Conservation (phyloP, 495 filamentous ascomycete genomes). For the Hamigera avellanea region DNA sequence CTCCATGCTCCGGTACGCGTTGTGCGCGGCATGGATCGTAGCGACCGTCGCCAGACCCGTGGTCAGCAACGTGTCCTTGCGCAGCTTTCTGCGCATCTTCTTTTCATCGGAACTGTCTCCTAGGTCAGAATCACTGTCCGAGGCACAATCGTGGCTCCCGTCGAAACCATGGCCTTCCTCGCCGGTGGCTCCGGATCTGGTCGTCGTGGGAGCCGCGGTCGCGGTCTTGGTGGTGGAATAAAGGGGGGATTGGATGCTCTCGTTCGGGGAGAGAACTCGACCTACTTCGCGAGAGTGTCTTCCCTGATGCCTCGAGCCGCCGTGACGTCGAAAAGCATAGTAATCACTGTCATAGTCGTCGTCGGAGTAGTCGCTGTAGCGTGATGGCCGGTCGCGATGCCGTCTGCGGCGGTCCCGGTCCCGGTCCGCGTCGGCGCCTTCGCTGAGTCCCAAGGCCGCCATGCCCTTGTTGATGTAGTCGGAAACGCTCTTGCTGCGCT, state of each 20-base stretch:
- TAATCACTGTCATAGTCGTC: neutral
- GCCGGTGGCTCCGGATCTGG: too few species aligned
- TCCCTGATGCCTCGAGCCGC: too few species aligned
- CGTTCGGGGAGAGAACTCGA: neutral
- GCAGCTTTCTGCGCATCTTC: conserved; percentile 62
- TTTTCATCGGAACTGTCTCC: conserved; percentile 71
- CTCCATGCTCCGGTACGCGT: conserved; percentile 64
- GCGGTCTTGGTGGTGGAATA: neutral
- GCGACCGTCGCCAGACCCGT: conserved; percentile 77
- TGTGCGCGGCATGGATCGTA: conserved; percentile 79
- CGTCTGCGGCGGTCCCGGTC: conserved; percentile 22
- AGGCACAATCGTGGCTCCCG: neutral
- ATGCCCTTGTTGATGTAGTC: conserved; percentile 45
- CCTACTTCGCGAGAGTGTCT: neutral
- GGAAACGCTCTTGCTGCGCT: conserved; percentile 46
- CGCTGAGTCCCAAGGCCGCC: conserved; percentile 40
- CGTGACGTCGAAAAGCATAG: neutral
- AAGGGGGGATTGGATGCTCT: neutral
- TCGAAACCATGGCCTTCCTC: neutral
- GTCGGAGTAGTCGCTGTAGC: neutral
- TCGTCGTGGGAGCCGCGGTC: too few species aligned
- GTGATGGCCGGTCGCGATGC: neutral
- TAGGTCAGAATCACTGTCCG: conserved; percentile 46
- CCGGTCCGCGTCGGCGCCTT: neutral
- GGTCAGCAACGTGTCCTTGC: conserved; percentile 73